These are phyloP conservation scores for Cadophora sp. DNA, from an alignment of 2,329 filamentous ascomycete species.

Conservation along the genomic window DNA sequence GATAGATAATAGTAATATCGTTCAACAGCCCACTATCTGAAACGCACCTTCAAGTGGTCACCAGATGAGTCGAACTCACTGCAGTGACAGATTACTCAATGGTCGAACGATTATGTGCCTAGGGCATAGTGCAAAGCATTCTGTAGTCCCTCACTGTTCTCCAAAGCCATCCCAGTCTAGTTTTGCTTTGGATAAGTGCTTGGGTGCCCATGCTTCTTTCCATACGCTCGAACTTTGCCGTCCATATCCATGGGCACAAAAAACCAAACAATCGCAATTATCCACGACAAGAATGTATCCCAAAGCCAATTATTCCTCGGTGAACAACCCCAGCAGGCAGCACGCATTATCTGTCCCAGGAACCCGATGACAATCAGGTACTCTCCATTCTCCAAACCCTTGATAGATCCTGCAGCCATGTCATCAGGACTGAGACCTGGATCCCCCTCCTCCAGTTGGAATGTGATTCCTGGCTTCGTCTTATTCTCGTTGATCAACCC, in stretches of 20 bases:
- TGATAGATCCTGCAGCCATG: conserved; percentile 74
- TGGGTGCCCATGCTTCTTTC: conserved; percentile 64
- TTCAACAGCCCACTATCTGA: background rate
- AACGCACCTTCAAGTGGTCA: background rate
- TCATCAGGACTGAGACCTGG: conserved; percentile 78
- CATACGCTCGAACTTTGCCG: conserved; percentile 62
- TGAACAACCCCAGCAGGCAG: conserved; percentile 60
- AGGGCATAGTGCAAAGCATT: background rate
- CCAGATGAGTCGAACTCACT: background rate
- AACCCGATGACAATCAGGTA: conserved; percentile 80
- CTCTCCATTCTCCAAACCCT: conserved; percentile 79
- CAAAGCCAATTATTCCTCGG: conserved; percentile 64
- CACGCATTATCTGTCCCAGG: conserved; percentile 75
- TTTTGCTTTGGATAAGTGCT: conserved; percentile 46
- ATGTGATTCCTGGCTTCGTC: conserved; percentile 81
- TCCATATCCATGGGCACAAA: conserved; percentile 64
- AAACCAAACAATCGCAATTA: conserved; percentile 61
- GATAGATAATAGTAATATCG: background rate
- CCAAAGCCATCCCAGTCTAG: background rate
- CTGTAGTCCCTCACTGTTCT: background rate
- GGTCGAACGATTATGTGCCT: background rate
- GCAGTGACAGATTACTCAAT: background rate
- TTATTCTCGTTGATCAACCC: conserved; percentile 78
- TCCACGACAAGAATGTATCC: conserved; percentile 62
- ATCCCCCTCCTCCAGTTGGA: conserved; percentile 82